Conservation (phyloP, 805 yeast species). For the Saturnispora besseyi region DNA sequence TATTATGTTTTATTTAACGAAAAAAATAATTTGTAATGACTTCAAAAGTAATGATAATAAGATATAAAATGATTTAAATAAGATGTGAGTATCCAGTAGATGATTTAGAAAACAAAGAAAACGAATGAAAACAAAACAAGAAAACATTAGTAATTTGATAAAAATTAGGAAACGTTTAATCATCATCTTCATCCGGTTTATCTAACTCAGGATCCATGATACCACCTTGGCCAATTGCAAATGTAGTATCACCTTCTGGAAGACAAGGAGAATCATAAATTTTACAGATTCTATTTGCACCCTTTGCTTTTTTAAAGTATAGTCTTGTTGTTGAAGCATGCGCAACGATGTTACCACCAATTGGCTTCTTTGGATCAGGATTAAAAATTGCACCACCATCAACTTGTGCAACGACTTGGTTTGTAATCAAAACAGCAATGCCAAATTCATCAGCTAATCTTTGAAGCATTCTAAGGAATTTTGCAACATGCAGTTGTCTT, state of each 20-base stretch:
- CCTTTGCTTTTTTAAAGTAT: slow-evolving; percentile 83
- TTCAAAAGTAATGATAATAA: too few species aligned
- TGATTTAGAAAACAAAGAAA: slow-evolving; percentile 16
- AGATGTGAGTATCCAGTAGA: background rate
- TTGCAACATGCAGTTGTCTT: slow-evolving; percentile 89
- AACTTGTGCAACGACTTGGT: slow-evolving; percentile 97
- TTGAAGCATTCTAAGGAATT: slow-evolving; percentile 84
- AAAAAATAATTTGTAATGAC: too few species aligned
- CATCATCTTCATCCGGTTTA: slow-evolving; percentile 36
- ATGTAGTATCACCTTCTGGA: slow-evolving; percentile 91
- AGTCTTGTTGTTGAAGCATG: slow-evolving; percentile 93
- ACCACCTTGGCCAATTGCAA: slow-evolving; percentile 95
- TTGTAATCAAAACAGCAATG: slow-evolving; percentile 89
- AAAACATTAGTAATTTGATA: background rate
- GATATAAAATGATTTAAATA: slow-evolving; percentile 1
- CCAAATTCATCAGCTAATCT: slow-evolving; percentile 96
- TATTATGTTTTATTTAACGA: too few species aligned
- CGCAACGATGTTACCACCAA: slow-evolving; percentile 96
- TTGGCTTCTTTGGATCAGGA: slow-evolving; percentile 97
- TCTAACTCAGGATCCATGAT: slow-evolving; percentile 77
- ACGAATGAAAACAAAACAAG: background rate
- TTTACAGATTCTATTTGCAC: slow-evolving; percentile 87
- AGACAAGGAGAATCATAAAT: slow-evolving; percentile 94
- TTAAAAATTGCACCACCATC: slow-evolving; percentile 82
- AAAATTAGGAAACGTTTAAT: slow-evolving; percentile 27